phyloP scores from a whole-genome alignment of 257 asterid species.

The Leonotis leonurus region DNA sequence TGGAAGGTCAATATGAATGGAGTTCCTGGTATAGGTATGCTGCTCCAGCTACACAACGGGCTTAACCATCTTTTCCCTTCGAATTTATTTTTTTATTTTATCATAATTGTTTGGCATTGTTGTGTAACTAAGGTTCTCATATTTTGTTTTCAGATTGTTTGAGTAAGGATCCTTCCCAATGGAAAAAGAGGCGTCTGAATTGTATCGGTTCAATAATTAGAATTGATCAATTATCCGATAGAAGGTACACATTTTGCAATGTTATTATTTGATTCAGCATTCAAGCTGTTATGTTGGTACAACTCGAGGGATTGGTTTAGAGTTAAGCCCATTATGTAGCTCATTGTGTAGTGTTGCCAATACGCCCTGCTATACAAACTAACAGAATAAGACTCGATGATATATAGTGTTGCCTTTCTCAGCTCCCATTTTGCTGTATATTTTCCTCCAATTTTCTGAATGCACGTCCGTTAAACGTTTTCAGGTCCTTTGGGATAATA shows the following conservation, averaged over 20 bases:
- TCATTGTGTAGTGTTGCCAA: no score
- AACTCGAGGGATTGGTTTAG: slow-evolving; percentile 6
- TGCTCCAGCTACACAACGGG: slow-evolving; percentile 14
- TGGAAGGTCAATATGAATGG: slow-evolving; percentile 47
- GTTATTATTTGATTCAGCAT: background rate
- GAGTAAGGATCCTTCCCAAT: slow-evolving; percentile 28
- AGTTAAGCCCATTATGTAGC: no score
- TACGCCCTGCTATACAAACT: background rate
- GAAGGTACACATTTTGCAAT: slow-evolving; percentile 35
- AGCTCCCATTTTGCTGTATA: background rate
- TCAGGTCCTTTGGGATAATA: slow-evolving; percentile 75
- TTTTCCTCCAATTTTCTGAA: slow-evolving; percentile 17
- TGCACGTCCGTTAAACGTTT: background rate
- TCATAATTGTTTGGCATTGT: slow-evolving; percentile 1
- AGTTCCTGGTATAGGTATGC: slow-evolving; percentile 53
- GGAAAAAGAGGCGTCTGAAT: slow-evolving; percentile 35
- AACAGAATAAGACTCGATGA: background rate
- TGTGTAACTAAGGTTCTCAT: slow-evolving; percentile 11
- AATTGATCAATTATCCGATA: slow-evolving; percentile 38
- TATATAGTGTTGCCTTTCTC: background rate
- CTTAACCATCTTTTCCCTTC: background rate
- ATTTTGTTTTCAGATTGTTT: slow-evolving; percentile 40
- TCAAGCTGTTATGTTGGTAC: background rate
- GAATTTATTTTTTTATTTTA: background rate
- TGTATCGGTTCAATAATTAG: slow-evolving; percentile 68